These are phyloP conservation scores for Moesziomyces sp. DNA, from an alignment of 1,284 basidiomycete species.

Conservation along the genomic window DNA sequence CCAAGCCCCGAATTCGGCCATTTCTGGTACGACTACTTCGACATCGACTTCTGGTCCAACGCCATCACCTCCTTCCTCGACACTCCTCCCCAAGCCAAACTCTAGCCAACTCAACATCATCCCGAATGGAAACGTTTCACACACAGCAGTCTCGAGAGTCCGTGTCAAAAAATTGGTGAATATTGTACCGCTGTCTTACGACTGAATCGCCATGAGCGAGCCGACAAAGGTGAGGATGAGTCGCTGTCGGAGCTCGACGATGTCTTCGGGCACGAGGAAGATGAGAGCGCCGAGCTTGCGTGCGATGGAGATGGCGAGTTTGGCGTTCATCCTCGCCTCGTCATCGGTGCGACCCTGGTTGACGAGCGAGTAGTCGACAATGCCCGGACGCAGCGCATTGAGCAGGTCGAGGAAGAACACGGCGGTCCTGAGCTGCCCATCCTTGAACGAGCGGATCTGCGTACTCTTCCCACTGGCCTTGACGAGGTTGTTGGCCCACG, in stretches of 20 bases:
- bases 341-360: constrained; percentile 80
- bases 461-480: constrained; percentile 77
- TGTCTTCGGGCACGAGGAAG: constrained; percentile 92
- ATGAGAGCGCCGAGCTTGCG: constrained; percentile 96
- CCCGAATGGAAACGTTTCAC: no score
- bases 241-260: constrained; percentile 67
- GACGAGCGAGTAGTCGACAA: constrained; percentile 90
- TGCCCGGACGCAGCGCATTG: constrained; percentile 89
- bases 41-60: constrained; percentile 30
- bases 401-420: constrained; percentile 94
- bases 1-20: constrained; percentile 43
- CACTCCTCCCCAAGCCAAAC: constrained; percentile 1
- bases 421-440: constrained; percentile 87
- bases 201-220: constrained; percentile 68
- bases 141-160: background rate
- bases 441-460: constrained; percentile 90
- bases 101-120: background rate
- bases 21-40: constrained; percentile 62
- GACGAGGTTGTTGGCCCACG: constrained; percentile 93
- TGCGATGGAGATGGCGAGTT: constrained; percentile 92
- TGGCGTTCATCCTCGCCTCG: constrained; percentile 87
- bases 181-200: constrained; percentile 1
- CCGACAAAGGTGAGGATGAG: constrained; percentile 74
- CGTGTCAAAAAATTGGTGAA: background rate
- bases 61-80: constrained; percentile 47